Conservation (phyloP, 2,329 filamentous ascomycete species). For the Aspergillus chevalieri region DNA sequence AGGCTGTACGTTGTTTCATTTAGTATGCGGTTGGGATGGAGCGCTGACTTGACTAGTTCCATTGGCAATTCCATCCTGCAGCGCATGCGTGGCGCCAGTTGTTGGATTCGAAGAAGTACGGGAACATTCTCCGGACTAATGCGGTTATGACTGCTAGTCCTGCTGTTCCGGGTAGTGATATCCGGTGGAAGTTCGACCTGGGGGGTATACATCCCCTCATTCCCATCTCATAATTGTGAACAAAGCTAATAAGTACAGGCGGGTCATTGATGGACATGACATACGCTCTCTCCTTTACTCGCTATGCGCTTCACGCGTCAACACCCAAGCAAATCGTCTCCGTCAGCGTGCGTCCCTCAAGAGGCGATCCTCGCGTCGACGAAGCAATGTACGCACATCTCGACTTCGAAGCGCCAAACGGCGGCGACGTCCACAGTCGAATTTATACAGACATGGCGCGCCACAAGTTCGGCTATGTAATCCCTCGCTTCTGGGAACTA, state of each 20-base stretch:
- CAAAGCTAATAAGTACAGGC: slow-evolving; percentile 11
- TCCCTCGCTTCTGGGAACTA: slow-evolving; percentile 28
- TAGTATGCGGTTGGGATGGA: not conserved
- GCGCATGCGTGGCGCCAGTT: slow-evolving; percentile 31
- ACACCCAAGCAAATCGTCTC: slow-evolving; percentile 24
- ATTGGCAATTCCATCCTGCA: slow-evolving; percentile 41
- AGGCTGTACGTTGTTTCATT: slow-evolving; percentile 33
- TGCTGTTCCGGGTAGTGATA: slow-evolving; percentile 24
- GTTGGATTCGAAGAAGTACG: slow-evolving; percentile 28
- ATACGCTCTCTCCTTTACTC: slow-evolving; percentile 29
- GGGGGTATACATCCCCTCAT: slow-evolving; percentile 12
- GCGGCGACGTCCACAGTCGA: slow-evolving; percentile 19
- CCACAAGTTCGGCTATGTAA: slow-evolving; percentile 12
- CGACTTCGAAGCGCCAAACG: slow-evolving; percentile 17
- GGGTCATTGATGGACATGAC: slow-evolving; percentile 37
- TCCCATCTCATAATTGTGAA: not conserved
- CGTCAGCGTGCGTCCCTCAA: slow-evolving; percentile 20
- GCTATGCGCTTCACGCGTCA: slow-evolving; percentile 26
- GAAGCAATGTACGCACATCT: slow-evolving; percentile 27
- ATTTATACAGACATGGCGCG: slow-evolving; percentile 28
- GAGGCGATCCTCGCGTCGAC: slow-evolving; percentile 22
- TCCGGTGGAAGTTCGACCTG: slow-evolving; percentile 35
- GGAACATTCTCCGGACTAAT: slow-evolving; percentile 24
- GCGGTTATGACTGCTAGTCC: slow-evolving; percentile 22
- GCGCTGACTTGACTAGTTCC: slow-evolving; percentile 14